A percentile compares a stretch with the other conserved stretches of the same genome.
Conservation (phyloP, 441 rosid species). For the Mallotus japonicus region DNA sequence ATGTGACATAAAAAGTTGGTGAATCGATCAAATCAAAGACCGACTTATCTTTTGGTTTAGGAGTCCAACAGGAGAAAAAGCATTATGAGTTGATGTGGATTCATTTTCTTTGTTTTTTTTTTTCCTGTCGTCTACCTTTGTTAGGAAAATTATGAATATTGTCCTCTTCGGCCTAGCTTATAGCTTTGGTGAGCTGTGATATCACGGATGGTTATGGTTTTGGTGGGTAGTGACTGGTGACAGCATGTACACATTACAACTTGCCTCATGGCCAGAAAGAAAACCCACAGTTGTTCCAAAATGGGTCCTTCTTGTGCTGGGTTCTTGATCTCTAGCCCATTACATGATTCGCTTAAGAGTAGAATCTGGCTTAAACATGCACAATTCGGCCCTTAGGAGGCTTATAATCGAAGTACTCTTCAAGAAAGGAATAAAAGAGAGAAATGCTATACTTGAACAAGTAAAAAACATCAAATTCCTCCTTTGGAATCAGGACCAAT, state of each 20-base stretch:
- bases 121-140: neutral
- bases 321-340: too few species aligned
- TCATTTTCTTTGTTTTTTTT: neutral
- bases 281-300: too few species aligned
- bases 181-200: too few species aligned
- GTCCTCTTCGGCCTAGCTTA: neutral
- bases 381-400: too few species aligned
- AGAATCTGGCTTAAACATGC: too few species aligned
- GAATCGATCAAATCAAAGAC: neutral
- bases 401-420: too few species aligned
- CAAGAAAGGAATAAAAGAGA: constrained; percentile 35
- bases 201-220: too few species aligned
- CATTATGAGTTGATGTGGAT: neutral
- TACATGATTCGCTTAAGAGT: too few species aligned
- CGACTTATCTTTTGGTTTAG: neutral
- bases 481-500: constrained; percentile 11
- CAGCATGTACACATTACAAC: too few species aligned
- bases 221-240: too few species aligned
- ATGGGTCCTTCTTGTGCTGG: too few species aligned
- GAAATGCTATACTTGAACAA: constrained; percentile 23
- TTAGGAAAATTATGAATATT: neutral
- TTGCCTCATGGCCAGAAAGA: too few species aligned
- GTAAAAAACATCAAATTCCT: constrained; percentile 29
- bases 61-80: neutral
- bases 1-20: neutral